Conservation (phyloP, 257 asterid genomes). For the Linderniella brevidens region DNA sequence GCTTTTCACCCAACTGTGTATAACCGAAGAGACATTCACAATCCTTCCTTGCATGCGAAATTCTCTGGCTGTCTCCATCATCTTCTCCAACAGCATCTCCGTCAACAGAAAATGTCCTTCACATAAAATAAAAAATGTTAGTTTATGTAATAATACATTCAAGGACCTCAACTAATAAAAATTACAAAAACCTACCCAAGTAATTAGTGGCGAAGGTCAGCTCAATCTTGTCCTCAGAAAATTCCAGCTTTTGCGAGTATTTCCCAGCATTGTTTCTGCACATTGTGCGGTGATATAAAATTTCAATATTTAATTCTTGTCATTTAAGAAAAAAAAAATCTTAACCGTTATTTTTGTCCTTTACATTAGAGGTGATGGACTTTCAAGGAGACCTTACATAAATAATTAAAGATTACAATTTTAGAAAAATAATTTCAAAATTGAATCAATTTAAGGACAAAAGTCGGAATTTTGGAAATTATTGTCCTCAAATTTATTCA, state of each 20-base stretch:
- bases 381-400: no score
- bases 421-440: no score
- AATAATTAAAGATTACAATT: no score
- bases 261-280: conserved; percentile 98
- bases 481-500: no score
- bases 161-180: no score
- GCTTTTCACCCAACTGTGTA: conserved; percentile 66
- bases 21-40: conserved; percentile 77
- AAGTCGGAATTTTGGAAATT: no score
- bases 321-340: no score
- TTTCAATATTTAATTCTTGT: no score
- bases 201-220: conserved; percentile 89
- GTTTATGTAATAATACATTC: no score
- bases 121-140: neutral
- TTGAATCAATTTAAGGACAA: no score
- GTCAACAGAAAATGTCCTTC: conserved; percentile 82
- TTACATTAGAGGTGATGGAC: no score
- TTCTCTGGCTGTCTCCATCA: conserved; percentile 67
- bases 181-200: conserved; percentile 28
- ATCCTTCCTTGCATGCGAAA: conserved; percentile 69
- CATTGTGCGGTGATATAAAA: neutral
- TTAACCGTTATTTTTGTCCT: no score
- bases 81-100: conserved; percentile 62
- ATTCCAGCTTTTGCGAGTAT: conserved; percentile 72
- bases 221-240: conserved; percentile 87